phyloP scores from a whole-genome alignment of 1,284 basidiomycete genomes.

The Rhodotorula sp. region DNA sequence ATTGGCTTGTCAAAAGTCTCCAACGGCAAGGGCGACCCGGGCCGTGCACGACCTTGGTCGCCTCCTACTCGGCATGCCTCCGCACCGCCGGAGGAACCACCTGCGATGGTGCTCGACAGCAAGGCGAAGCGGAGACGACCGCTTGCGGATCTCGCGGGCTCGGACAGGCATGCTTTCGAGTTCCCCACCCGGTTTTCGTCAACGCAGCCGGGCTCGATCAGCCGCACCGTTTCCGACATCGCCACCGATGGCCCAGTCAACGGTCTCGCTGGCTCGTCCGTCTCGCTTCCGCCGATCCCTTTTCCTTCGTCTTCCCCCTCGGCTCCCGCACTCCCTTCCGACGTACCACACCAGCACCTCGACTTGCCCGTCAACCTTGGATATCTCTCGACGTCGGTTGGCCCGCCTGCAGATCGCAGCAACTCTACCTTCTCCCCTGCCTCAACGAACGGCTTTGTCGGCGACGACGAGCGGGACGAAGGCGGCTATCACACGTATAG shows the following conservation, averaged over 20 bases:
- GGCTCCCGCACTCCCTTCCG: not conserved
- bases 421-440: not conserved
- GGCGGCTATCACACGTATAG: slow-evolving; percentile 22
- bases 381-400: not conserved
- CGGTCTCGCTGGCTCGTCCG: too few species aligned
- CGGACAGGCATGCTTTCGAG: too few species aligned
- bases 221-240: too few species aligned
- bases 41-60: slow-evolving; percentile 9
- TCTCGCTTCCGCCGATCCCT: slow-evolving; percentile 1
- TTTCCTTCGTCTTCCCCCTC: not conserved
- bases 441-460: not conserved
- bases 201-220: not conserved
- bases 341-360: too few species aligned
- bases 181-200: not conserved
- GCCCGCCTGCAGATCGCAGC: not conserved
- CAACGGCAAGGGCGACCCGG: not conserved
- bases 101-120: not conserved
- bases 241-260: too few species aligned
- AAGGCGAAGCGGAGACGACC: not conserved
- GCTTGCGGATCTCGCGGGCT: not conserved
- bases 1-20: not conserved
- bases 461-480: slow-evolving; percentile 1
- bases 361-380: too few species aligned
- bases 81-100: slow-evolving; percentile 28
- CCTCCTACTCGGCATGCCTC: slow-evolving; percentile 30